These are phyloP conservation scores for Narthecium ossifragum DNA, from an alignment of 106 monocot species.

Conservation along the genomic window DNA sequence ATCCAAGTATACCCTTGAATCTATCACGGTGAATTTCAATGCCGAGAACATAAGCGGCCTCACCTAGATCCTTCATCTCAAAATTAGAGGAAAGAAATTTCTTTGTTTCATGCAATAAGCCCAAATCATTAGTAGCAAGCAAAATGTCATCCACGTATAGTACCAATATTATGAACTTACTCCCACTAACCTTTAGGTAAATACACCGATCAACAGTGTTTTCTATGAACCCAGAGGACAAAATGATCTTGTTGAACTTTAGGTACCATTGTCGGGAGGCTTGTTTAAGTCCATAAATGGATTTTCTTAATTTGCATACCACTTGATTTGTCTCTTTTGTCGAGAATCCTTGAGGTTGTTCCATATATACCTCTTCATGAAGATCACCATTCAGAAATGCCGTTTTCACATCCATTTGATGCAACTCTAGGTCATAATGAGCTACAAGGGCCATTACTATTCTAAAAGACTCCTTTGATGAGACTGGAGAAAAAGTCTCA, in stretches of 20 bases:
- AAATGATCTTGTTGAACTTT: not conserved
- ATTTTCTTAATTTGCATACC: not conserved
- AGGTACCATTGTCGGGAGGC: not conserved
- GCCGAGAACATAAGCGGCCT: no score
- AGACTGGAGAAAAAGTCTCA: not conserved
- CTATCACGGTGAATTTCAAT: no score
- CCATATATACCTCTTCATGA: not conserved
- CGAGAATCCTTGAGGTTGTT: not conserved
- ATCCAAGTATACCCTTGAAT: no score
- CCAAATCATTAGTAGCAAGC: not conserved
- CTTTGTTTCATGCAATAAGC: not conserved
- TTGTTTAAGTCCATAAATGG: constrained; percentile 1
- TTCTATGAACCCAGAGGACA: not conserved
- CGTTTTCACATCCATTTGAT: constrained; percentile 4
- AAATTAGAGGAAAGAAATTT: not conserved
- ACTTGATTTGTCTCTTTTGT: not conserved
- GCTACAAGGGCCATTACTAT: not conserved
- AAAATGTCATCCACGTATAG: not conserved
- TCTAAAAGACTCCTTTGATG: not conserved
- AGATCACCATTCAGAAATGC: not conserved
- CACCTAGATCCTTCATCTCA: constrained; percentile 2
- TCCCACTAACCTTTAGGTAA: not conserved
- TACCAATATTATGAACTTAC: not conserved
- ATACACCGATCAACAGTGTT: constrained; percentile 1
- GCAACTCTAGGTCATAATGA: not conserved